These are phyloP conservation scores for Dillenia turbinata DNA, from an alignment of 164 flowering plant species.

Conservation along the genomic window DNA sequence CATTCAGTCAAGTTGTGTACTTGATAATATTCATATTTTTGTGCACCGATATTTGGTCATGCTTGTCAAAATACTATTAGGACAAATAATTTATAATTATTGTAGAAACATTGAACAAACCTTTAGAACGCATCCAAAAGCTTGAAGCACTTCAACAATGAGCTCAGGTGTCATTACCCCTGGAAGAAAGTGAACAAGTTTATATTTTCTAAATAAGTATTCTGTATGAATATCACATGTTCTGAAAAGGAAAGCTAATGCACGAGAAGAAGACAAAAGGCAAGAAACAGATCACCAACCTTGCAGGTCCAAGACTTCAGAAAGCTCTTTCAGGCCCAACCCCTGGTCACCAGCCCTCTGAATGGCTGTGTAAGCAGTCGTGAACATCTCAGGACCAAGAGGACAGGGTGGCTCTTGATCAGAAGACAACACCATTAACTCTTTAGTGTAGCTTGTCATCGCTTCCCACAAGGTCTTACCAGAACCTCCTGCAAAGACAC, in stretches of 20 bases:
- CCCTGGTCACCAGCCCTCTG: conserved; percentile 91
- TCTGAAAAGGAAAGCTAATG: neutral
- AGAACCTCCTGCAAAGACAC: conserved; percentile 8
- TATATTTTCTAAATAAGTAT: neutral
- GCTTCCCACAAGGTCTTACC: conserved; percentile 59
- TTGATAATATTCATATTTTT: too few species aligned
- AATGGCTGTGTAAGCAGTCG: conserved; percentile 40
- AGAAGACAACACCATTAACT: conserved; percentile 23
- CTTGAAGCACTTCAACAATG: conserved; percentile 61
- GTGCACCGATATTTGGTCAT: neutral
- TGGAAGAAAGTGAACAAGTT: conserved; percentile 13
- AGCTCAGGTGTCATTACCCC: conserved; percentile 39
- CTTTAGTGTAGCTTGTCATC: conserved; percentile 48
- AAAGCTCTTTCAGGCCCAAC: conserved; percentile 53
- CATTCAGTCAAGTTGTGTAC: too few species aligned
- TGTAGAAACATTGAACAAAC: conserved; percentile 24
- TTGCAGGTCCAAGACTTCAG: conserved; percentile 21
- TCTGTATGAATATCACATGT: neutral
- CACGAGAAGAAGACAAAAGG: neutral
- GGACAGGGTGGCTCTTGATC: conserved; percentile 17
- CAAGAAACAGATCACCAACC: conserved; percentile 29
- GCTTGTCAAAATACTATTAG: neutral
- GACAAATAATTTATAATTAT: neutral
- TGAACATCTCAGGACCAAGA: conserved; percentile 47
- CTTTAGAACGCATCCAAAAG: conserved; percentile 65